Percentiles rank a stretch among this genome's conserved stretches.
These are phyloP conservation scores for Rhazya stricta DNA, from an alignment of 257 asterid genomes.

Conservation along the genomic window DNA sequence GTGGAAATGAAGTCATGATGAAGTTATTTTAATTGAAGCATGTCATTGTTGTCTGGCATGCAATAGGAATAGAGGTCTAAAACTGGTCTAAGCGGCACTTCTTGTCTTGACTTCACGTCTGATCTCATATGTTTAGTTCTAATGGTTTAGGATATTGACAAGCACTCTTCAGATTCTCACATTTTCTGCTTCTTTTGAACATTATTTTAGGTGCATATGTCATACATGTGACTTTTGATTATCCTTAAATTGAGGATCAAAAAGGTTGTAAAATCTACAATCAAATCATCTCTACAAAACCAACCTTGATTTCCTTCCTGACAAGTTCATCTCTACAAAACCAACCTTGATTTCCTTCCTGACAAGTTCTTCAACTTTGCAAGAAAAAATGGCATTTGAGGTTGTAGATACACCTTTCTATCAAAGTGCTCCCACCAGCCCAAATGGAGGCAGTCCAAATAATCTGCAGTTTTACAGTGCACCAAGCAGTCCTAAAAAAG, in stretches of 20 bases:
- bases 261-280: constrained; percentile 16
- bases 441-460: constrained; percentile 23
- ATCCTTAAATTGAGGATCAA: constrained; percentile 54
- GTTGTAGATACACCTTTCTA: constrained; percentile 30
- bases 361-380: background rate
- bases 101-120: background rate
- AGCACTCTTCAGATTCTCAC: constrained; percentile 25
- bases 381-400: constrained; percentile 2
- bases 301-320: constrained; percentile 25
- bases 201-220: constrained; percentile 34
- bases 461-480: constrained; percentile 21
- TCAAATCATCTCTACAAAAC: constrained; percentile 8
- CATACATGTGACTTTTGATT: constrained; percentile 35
- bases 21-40: background rate
- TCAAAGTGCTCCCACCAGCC: constrained; percentile 48
- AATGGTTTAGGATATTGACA: constrained; percentile 34
- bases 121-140: background rate
- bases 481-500: constrained; percentile 41
- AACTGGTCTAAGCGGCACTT: background rate
- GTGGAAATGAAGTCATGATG: too few species aligned
- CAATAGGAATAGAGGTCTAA: background rate
- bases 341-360: background rate
- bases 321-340: background rate
- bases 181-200: constrained; percentile 32
- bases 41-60: constrained; percentile 3